A percentile compares a stretch with the other conserved stretches of the same genome.
Conservation (phyloP, 1,284 basidiomycete species). For the Leccinum angustisporum region DNA sequence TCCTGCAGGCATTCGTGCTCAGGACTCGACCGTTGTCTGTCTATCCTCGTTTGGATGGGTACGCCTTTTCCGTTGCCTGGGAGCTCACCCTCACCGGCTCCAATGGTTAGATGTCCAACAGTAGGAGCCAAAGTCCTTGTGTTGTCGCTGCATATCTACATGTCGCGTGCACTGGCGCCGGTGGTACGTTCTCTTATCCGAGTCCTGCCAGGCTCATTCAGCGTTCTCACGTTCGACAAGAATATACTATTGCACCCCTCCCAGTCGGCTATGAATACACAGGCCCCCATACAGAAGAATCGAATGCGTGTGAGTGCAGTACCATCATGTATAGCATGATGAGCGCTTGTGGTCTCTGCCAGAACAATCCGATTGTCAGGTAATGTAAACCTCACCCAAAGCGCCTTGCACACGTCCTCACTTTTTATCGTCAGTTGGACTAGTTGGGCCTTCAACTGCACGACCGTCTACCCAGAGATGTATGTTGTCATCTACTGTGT, state of each 20-base stretch:
- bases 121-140: constrained; percentile 35
- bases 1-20: constrained; percentile 21
- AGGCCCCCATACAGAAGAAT: constrained; percentile 19
- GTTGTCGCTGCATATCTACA: constrained; percentile 34
- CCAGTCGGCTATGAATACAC: constrained; percentile 16
- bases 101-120: constrained; percentile 34
- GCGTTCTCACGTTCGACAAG: constrained; percentile 19
- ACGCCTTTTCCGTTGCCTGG: not conserved
- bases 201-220: not conserved
- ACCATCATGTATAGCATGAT: constrained; percentile 34
- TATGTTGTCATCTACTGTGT: constrained; percentile 10
- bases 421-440: constrained; percentile 27
- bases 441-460: constrained; percentile 28
- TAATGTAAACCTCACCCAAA: constrained; percentile 2
- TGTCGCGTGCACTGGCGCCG: constrained; percentile 31
- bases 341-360: constrained; percentile 37
- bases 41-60: constrained; percentile 29
- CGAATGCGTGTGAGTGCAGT: constrained; percentile 34
- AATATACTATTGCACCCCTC: constrained; percentile 22
- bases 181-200: constrained; percentile 26
- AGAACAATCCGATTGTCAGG: constrained; percentile 24
- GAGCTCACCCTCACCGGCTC: not conserved
- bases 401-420: not conserved
- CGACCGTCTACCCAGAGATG: constrained; percentile 17
- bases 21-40: constrained; percentile 22